Evolutionary conservation across 306 rosid species (phyloP), one percentile per base, ranked within the genome.

Genomic region (Dalbergia cultrata): DNA sequence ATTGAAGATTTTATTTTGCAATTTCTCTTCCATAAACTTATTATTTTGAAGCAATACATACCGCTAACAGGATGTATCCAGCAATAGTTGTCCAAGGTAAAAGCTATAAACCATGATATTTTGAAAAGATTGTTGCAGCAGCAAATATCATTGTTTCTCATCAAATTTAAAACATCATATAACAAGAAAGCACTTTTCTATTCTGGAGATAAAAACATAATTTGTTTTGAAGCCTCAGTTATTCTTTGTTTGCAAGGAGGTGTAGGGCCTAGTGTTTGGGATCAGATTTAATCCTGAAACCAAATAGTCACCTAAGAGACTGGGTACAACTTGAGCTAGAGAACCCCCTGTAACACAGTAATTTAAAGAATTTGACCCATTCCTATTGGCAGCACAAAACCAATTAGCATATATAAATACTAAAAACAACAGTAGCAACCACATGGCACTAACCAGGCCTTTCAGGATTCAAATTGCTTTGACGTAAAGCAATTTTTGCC

Each of bases 381-480:
- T 74, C 60, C 35, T 70, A 59, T 19, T 16, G 49, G 45, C 33
- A 64, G 54, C 49, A 53, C 34, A 76, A 80, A 75, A 41, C 16
- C 47, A 62, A 77, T 26, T 63, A 74, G 47, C 67, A 75, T 14
- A 52, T 16, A 44, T 19, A 56, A 31, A 44, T 50, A 50, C 50
- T n/a, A 0, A 76, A 73, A 79, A 62, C 64, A 59, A 59, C 14
- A 41, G 34, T 16, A 80, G 61, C 13, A 67, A 22, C 64, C 64
- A 85, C 31, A 26, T 1, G 2, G 31, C 31, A 26, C 97, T 81
- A 75, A 96, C 99, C 98, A 77, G 99, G 99, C 85, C 99, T 89
- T 74, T 92, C 99, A 6, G 97, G 97, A 85, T 92, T 96, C 90
- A 92, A 85, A 93, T 96, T 96, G 90, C 89, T 88, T 49, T 87